Evolutionary conservation across 345 rosid genomes (phyloP).

Genomic region (Cardamine occulta): DNA sequence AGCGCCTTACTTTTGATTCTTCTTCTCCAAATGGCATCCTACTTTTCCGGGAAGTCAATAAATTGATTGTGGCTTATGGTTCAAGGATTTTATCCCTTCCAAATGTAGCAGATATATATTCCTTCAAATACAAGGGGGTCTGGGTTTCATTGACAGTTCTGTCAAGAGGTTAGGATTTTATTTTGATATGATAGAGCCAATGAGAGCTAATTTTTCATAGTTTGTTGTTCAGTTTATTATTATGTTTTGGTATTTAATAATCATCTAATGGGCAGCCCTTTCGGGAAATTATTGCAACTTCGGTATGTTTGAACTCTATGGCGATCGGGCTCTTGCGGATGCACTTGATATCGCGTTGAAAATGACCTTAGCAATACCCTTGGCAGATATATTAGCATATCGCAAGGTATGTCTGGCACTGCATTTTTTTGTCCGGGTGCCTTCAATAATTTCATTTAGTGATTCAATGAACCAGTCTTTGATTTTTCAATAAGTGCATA

Average conservation of each 20-base stretch:
- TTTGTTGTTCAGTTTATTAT: conserved; percentile 7
- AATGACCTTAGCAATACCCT: conserved; percentile 89
- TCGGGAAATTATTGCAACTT: conserved; percentile 94
- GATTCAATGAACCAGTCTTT: background rate
- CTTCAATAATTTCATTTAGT: conserved; percentile 5
- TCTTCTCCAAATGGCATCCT: conserved; percentile 99
- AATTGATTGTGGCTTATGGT: conserved; percentile 92
- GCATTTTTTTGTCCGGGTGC: background rate
- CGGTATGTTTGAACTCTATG: conserved; percentile 97
- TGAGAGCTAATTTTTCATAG: conserved; percentile 8
- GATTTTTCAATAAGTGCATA: background rate
- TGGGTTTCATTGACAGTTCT: conserved; percentile 93
- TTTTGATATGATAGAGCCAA: conserved; percentile 13
- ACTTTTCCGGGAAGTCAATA: conserved; percentile 99
- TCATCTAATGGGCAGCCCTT: conserved; percentile 66
- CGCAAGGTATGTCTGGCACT: no score
- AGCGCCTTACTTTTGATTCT: conserved; percentile 91
- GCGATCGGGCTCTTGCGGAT: conserved; percentile 95
- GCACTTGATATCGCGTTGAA: conserved; percentile 89
- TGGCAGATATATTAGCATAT: conserved; percentile 89
- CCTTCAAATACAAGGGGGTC: conserved; percentile 96
- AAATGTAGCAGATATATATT: conserved; percentile 88
- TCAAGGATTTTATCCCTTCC: conserved; percentile 94
- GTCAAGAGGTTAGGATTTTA: conserved; percentile 80
- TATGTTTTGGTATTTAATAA: conserved; percentile 11